Evolutionary conservation across 2,329 filamentous ascomycete species (phyloP).

Genomic region (Claviceps sp.): DNA sequence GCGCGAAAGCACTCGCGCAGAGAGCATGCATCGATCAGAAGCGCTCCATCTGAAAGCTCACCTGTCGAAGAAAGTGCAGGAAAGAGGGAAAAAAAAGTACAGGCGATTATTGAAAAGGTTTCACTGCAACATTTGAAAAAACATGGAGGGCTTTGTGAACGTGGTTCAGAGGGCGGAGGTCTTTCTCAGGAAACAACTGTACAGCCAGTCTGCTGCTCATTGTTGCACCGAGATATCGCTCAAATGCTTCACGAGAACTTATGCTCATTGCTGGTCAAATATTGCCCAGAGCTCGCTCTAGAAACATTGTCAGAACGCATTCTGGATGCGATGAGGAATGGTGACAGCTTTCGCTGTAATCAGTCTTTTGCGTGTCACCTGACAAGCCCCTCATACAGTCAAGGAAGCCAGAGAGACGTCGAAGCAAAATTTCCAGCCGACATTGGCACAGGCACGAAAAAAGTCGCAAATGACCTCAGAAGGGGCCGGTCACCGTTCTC

Average conservation of each 20-base stretch:
- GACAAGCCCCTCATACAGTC: conserved; percentile 4
- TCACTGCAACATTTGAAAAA: not conserved
- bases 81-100: conserved; percentile 7
- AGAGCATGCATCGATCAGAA: conserved; percentile 28
- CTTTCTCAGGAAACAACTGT: conserved; percentile 26
- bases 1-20: conserved; percentile 32
- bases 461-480: not conserved
- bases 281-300: conserved; percentile 24
- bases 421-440: not conserved
- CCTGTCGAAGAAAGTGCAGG: not conserved
- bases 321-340: conserved; percentile 20
- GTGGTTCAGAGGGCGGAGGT: conserved; percentile 23
- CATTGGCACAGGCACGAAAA: not conserved
- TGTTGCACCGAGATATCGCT: conserved; percentile 32
- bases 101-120: conserved; percentile 10
- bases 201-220: conserved; percentile 33
- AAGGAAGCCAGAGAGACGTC: conserved; percentile 10
- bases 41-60: not conserved
- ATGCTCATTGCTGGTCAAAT: conserved; percentile 33
- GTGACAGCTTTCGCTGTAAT: conserved; percentile 3
- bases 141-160: conserved; percentile 2
- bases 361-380: not conserved
- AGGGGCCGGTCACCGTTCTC: not conserved
- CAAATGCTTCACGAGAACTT: conserved; percentile 35
- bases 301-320: conserved; percentile 34